These are phyloP conservation scores for Colletotrichum agaves DNA, from an alignment of 2,329 filamentous ascomycete genomes.

Conservation along the genomic window DNA sequence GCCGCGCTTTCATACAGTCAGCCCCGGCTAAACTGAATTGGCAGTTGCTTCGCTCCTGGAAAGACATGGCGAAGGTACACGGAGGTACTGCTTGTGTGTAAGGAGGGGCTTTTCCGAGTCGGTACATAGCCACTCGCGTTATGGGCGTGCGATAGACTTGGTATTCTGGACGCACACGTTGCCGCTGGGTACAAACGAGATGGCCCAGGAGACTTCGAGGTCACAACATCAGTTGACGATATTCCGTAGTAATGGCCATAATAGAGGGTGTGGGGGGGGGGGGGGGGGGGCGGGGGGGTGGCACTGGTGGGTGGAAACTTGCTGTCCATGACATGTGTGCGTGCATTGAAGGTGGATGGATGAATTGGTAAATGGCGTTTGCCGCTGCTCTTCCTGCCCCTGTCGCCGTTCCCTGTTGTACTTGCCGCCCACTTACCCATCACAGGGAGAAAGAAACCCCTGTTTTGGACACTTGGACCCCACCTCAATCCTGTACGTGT, in stretches of 20 bases:
- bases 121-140: constrained; percentile 26
- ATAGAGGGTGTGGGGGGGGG: background rate
- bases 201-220: background rate
- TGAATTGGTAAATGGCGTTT: constrained; percentile 24
- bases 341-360: constrained; percentile 15
- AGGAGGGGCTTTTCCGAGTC: constrained; percentile 22
- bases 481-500: background rate
- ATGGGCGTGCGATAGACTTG: background rate
- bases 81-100: too few species aligned
- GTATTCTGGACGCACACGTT: background rate
- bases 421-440: background rate
- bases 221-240: constrained; percentile 1
- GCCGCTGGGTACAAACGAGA: background rate
- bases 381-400: constrained; percentile 9
- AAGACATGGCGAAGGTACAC: background rate
- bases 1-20: constrained; percentile 13
- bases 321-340: constrained; percentile 16
- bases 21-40: constrained; percentile 22
- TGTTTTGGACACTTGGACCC: background rate
- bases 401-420: constrained; percentile 1
- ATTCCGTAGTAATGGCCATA: background rate
- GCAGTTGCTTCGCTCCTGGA: constrained; percentile 6
- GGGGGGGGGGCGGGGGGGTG: constrained; percentile 20
- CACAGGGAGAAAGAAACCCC: background rate
- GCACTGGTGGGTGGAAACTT: constrained; percentile 6